Evolutionary conservation across 2,329 filamentous ascomycete genomes (phyloP), one percentile per base, ranked within the genome.

Genomic region (Cyanodermella asteris): DNA sequence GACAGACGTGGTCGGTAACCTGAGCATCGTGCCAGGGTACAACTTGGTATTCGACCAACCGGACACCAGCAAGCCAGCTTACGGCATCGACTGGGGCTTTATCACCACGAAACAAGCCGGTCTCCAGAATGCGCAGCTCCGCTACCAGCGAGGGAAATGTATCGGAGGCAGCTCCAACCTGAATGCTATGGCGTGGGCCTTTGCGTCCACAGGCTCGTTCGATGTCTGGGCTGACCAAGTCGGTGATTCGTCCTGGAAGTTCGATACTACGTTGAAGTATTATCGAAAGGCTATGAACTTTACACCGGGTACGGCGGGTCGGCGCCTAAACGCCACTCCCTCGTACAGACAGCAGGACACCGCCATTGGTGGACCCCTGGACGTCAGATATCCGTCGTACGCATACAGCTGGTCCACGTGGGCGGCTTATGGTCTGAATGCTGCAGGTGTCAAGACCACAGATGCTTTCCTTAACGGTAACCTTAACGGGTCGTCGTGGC

Each of bases 141-240:
- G 49, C 26, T 48, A 47, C 27, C 38, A 44, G 0, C 40, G 40
- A 3, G 50, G 49, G 5, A 51, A 47, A 23, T 40, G 36, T 0
- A 35, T 47, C 6, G 44, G 45, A n/a, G 43, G 42, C 2, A 8
- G 29, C 15, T 19, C 16, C 12, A 15, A 15, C 12, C 24, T 11
- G 17, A 26, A 26, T 12, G 11, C 11, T 12, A 11, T 26, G 24
- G 12, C 16, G 4, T 26, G 15, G 7, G n/a, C n/a, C 35, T 42
- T n/a, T 38, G 42, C 11, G 33, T 29, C 3, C 31, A 4, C 30
- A 36, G 5, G 22, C 4, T n/a, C 22, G 10, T 39, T 41, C 26
- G 17, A 38, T 12, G 24, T 27, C 11, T 49, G 43, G 44, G 44
- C 43, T 5, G 35, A 40, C 2, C 16, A 30, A 4, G 40, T 43